Evolutionary conservation across 176 grass and related monocot genomes (phyloP).

Genomic region (Areca catechu): DNA sequence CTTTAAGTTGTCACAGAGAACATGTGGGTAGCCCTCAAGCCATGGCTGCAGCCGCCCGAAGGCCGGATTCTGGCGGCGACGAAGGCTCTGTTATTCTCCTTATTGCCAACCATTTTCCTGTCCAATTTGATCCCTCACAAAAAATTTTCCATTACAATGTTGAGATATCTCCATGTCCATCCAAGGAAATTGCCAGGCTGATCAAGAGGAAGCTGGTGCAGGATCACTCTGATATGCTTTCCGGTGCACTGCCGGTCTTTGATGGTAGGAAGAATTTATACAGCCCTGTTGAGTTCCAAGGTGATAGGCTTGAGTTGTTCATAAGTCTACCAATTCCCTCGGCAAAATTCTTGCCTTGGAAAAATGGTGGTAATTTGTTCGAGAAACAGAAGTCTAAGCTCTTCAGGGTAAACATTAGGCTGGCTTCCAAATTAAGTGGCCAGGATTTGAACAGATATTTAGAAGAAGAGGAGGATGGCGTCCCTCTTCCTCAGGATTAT

Average conservation of each 20-base stretch:
- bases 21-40: slow-evolving; percentile 18
- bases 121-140: slow-evolving; percentile 48
- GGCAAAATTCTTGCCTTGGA: neutral
- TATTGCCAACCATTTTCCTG: slow-evolving; percentile 77
- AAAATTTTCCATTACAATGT: slow-evolving; percentile 81
- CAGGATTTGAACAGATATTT: slow-evolving; percentile 62
- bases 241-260: slow-evolving; percentile 46
- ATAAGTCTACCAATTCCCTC: slow-evolving; percentile 44
- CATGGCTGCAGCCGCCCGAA: slow-evolving; percentile 22
- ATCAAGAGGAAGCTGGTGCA: slow-evolving; percentile 83
- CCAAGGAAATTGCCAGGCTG: slow-evolving; percentile 75
- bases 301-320: slow-evolving; percentile 52
- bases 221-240: slow-evolving; percentile 55
- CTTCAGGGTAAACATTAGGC: slow-evolving; percentile 70
- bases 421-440: slow-evolving; percentile 66
- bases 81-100: slow-evolving; percentile 51
- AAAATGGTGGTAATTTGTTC: slow-evolving; percentile 12
- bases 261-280: slow-evolving; percentile 84
- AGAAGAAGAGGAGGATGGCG: slow-evolving; percentile 39
- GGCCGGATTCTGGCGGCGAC: slow-evolving; percentile 59
- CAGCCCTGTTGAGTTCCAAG: slow-evolving; percentile 65
- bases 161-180: slow-evolving; percentile 62
- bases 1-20: slow-evolving; percentile 13
- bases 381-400: slow-evolving; percentile 41
- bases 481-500: slow-evolving; percentile 71